Evolutionary conservation across 352 stramenopile genomes (phyloP), one percentile per base, ranked within the genome.

Genomic region (Pythium myriotylum): DNA sequence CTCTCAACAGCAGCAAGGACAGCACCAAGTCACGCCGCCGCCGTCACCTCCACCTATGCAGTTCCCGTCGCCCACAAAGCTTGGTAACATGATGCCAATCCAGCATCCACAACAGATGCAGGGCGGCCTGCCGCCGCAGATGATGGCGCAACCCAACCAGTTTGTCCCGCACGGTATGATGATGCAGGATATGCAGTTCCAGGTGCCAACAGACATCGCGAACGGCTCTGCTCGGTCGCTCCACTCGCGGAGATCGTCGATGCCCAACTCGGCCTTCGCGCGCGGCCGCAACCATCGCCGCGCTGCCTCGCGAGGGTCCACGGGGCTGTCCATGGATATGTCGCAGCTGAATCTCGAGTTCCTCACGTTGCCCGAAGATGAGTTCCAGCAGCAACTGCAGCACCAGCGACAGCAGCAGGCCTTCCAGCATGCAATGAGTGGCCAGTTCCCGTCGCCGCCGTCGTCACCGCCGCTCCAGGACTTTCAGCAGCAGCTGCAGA

Each of bases 301-400:
- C 19, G 59, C 42, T 14, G 43, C 51, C 17, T 40, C 48, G 27
- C 56, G 49, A 8, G 51, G 78, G n/a, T 92, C 85, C 17, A 88
- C 85, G 12, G 85, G 85, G 0, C 53, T 94, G 22, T 94, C 85
- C 26, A 81, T 91, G 76, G 85, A 94, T 74, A 83, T 94, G 72
- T 89, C 81, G 35, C 81, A 92, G 48, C 83, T 94, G 60, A 89
- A 91, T 48, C 58, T 94, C 43, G 73, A 75, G 10, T 88, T 94
- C 39, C 64, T 92, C 39, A 76, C 75, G 2, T 70, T 91, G 17
- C 79, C 79, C 0, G 81, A 91, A 49, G 77, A 91, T 27, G 59
- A 84, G 39, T 83, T 81, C 48, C 70, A 84, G 55, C 58, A 62
- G 22, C 61, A 77, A 29, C 54, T 81, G 27, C 67, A 84, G 41